Evolutionary conservation across 2,329 filamentous ascomycete genomes (phyloP), one percentile per base, ranked within the genome.

Genomic region (Rhynchosporium graminicola): DNA sequence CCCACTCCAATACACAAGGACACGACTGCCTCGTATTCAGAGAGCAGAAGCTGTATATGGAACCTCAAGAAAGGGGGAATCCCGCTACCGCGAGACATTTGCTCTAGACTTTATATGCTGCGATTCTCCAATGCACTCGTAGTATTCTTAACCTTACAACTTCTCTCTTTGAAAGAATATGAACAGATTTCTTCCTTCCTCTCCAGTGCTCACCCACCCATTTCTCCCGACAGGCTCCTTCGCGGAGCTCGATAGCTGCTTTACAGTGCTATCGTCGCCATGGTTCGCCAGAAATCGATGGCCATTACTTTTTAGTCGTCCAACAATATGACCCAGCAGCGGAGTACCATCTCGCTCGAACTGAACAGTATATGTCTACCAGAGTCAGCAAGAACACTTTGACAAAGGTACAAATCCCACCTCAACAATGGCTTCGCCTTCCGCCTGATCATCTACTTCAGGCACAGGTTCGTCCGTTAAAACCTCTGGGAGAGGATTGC

Each of bases 291-390:
- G 63, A 65, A 87, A 85, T 0, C 84, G 77, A 59, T 79, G 75
- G 0, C 76, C 76, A 60, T 74, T 79, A 0, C 67, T 69, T 57
- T 74, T 78, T 60, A 87, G 66, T 38, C 82, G 76, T 0, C 84
- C 84, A 0, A 87, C 76, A 2, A 87, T 74, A 69, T 80, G 78
- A 0, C 79, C 84, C 36, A 72, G 71, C 13, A 73, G 60, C 0
- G 84, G 83, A 0, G 69, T 75, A 3, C 82, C 82, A 60, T 82
- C 77, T 3, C 84, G 78, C 31, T 76, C 74, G 68, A 81, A 87
- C 57, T 85, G 80, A 1, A 86, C 81, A 0, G 84, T 87, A 60
- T 87, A 87, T 9, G 84, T 87, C 81, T 86, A 65, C 36, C n/a
- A 54, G 31, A 33, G 8, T 64, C 28, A 65, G 62, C 51, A 59